Percentiles rank a stretch among this genome's conserved stretches.
phyloP scores from a whole-genome alignment of 225 moss, liverwort and hornwort species.

The Takakia lepidozioides region DNA sequence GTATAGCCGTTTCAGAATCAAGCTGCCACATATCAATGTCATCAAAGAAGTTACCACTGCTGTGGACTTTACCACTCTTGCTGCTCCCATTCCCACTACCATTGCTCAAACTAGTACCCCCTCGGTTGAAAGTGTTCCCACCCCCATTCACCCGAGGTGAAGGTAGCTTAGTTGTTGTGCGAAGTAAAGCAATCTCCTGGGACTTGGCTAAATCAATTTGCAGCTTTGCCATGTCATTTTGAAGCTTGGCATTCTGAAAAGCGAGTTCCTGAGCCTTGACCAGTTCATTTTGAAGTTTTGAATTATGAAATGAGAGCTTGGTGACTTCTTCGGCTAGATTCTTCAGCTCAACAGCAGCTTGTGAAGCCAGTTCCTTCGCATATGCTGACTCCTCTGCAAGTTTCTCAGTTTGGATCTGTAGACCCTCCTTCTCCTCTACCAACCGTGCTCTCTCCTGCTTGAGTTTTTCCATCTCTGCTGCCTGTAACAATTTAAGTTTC shows the following conservation, averaged over 20 bases:
- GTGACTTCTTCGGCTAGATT: slow-evolving; percentile 99
- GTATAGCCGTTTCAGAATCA: slow-evolving; percentile 34
- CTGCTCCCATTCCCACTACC: slow-evolving; percentile 10
- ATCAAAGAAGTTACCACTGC: slow-evolving; percentile 39
- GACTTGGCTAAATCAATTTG: slow-evolving; percentile 70
- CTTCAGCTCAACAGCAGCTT: slow-evolving; percentile 93
- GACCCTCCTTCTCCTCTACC: slow-evolving; percentile 53
- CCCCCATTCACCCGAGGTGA: slow-evolving; percentile 30
- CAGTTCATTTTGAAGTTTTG: slow-evolving; percentile 82
- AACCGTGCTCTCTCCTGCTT: slow-evolving; percentile 43
- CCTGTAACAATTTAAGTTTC: slow-evolving; percentile 41
- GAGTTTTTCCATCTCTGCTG: slow-evolving; percentile 59
- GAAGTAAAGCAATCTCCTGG: slow-evolving; percentile 70
- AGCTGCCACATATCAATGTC: slow-evolving; percentile 43
- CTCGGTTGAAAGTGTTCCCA: slow-evolving; percentile 18
- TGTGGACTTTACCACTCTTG: slow-evolving; percentile 40
- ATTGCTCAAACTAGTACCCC: slow-evolving; percentile 7
- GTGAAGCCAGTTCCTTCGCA: slow-evolving; percentile 86
- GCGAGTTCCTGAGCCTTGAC: slow-evolving; percentile 43
- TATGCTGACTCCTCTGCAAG: slow-evolving; percentile 89
- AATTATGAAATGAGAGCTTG: slow-evolving; percentile 86
- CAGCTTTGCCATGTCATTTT: slow-evolving; percentile 60
- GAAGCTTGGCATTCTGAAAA: slow-evolving; percentile 72
- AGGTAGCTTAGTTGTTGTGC: slow-evolving; percentile 40
- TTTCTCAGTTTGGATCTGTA: slow-evolving; percentile 69